Evolutionary conservation across 179 eudicot genomes (phyloP).

Genomic region (Silene vulgaris): DNA sequence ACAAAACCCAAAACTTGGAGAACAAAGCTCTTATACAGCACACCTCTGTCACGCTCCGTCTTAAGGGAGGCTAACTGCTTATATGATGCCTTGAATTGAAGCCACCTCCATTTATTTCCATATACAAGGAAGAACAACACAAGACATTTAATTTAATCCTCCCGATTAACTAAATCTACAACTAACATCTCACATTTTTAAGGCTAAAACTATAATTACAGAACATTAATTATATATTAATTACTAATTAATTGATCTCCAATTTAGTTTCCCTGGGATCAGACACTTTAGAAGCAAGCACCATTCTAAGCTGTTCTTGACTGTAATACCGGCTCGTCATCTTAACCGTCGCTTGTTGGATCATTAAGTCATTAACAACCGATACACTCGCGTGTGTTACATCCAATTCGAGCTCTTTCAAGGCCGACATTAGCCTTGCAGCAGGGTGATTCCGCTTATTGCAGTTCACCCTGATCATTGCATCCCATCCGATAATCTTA

Average conservation of each 20-base stretch:
- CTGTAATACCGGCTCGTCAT: slow-evolving; percentile 59
- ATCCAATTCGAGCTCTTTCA: slow-evolving; percentile 67
- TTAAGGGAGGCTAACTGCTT: too few species aligned
- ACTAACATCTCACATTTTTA: neutral
- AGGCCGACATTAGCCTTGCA: slow-evolving; percentile 66
- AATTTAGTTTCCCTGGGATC: slow-evolving; percentile 25
- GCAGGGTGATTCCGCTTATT: slow-evolving; percentile 70
- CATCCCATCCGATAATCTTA: slow-evolving; percentile 79
- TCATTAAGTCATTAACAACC: slow-evolving; percentile 75
- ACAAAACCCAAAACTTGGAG: slow-evolving; percentile 7
- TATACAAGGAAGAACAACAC: slow-evolving; percentile 20
- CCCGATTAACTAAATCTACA: neutral
- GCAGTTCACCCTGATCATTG: slow-evolving; percentile 62
- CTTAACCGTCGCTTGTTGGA: slow-evolving; percentile 71
- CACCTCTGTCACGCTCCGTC: too few species aligned
- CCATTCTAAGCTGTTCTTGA: slow-evolving; percentile 57
- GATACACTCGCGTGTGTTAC: slow-evolving; percentile 65
- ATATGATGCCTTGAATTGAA: slow-evolving; percentile 16
- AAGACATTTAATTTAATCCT: neutral
- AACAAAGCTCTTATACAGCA: slow-evolving; percentile 1
- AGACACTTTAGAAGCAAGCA: slow-evolving; percentile 43
- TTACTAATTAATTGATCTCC: neutral
- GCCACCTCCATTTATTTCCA: slow-evolving; percentile 23
- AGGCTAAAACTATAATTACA: slow-evolving; percentile 25
- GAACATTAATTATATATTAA: neutral